Evolutionary conservation across 2,329 filamentous ascomycete species (phyloP).

Genomic region (Trematosphaeria pertusa): DNA sequence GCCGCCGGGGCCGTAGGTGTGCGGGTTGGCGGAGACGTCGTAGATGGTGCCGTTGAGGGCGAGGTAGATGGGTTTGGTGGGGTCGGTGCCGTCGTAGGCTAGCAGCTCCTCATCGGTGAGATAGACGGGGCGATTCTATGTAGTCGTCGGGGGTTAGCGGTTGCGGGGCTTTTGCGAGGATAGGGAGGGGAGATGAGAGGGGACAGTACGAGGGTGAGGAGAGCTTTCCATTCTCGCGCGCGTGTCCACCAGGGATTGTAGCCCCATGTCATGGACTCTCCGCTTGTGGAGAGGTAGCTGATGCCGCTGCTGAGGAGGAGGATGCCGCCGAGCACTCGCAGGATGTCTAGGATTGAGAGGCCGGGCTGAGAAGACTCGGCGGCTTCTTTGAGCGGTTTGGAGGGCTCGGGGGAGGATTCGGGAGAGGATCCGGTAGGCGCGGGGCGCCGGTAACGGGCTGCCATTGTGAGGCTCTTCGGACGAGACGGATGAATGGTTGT

Average conservation of each 20-base stretch:
- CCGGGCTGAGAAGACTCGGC: constrained; percentile 22
- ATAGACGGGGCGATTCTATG: constrained; percentile 63
- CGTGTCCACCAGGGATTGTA: constrained; percentile 49
- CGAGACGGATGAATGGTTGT: too few relatives aligned
- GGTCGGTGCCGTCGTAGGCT: constrained; percentile 78
- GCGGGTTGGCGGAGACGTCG: constrained; percentile 72
- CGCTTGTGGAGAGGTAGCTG: constrained; percentile 77
- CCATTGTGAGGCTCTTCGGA: constrained; percentile 7
- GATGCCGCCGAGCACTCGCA: constrained; percentile 73
- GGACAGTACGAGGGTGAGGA: constrained; percentile 31
- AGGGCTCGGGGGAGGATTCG: constrained; percentile 16
- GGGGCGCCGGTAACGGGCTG: constrained; percentile 21
- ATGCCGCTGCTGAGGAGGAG: constrained; percentile 70
- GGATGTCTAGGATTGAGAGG: constrained; percentile 63
- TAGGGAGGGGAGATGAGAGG: background rate
- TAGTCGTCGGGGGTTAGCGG: background rate
- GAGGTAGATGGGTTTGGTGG: constrained; percentile 81
- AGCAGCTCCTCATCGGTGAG: constrained; percentile 79
- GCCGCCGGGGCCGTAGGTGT: constrained; percentile 71
- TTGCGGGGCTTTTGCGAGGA: background rate
- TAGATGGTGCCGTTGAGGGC: constrained; percentile 88
- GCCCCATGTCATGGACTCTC: constrained; percentile 58
- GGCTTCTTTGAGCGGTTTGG: constrained; percentile 30
- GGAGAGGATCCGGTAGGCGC: constrained; percentile 11
- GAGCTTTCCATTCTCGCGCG: constrained; percentile 40